Base-by-base conservation (phyloP, 805 yeast species). In the Saturnispora besseyi region DNA sequence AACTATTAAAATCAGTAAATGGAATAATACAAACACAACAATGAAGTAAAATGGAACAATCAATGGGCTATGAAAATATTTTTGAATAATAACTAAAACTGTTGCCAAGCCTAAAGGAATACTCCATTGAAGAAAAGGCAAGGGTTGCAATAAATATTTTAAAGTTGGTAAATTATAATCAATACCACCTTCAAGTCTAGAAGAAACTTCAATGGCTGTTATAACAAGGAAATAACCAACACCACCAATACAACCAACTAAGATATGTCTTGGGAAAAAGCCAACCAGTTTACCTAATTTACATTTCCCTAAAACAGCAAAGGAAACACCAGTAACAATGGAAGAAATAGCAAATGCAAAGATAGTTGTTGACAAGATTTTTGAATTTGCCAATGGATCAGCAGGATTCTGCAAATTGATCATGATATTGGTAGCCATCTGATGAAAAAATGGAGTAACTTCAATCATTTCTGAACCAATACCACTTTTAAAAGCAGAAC, bases 391-490 rank as follows among this genome's bases (percentile, higher is more conserved):
- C 15, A 41, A 18, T 15, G 52, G 49, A 22, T 31, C 34, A 37
- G 32, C 40, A 10, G 74, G 76, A 37, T 55, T 46, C 15, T 61
- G 49, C 59, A 87, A 71, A 22, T 74, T 58, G 7, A 46, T 9
- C 63, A 82, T 71, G 45, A 93, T 82, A 12, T 82, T 71, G 28
- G 77, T 71, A 1, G 97, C 97, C 96, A 93, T 90, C 2, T 95
- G 76, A 62, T 93, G 99, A 72, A 91, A 91, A 64, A 93, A 93
- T 2, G 99, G 99, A 2, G 96, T 95, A n/a, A 93, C 88, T 65
- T 93, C 99, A 56, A 93, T 93, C 99, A 93, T 93, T 68, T 93
- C 98, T 3, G 96, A 86, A 1, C 99, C 99, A 41, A 91, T 81
- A n/a, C 95, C 96, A 2, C 89, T 76, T 53, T 79, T 80, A 69